Base-by-base conservation (phyloP, 306 rosid species). In the Sophora flavescens region DNA sequence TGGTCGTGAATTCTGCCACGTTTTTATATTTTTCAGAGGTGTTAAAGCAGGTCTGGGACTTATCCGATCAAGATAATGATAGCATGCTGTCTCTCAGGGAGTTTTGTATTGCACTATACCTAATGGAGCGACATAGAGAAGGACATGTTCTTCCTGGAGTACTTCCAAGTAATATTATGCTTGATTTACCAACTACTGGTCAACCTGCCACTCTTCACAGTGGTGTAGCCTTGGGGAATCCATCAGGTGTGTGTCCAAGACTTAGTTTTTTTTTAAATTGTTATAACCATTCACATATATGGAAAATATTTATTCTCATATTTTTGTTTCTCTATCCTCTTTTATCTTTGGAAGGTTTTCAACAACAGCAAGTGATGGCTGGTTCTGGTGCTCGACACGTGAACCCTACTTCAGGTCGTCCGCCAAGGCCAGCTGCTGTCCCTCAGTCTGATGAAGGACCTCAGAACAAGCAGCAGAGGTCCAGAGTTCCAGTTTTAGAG, bases 31-130 rank as follows among this genome's bases (percentile, higher is more conserved):
- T 87, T 81, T 50, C 97, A 96, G 99, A 93, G 91, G 86, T 96
- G 79, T 87, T 96, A 80, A 88, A 82, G 98, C 98, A 93, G 91
- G 97, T 96, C 66, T 96, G 99, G 99, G 99, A 96, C 84, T 84
- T 96, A 84, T 91, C 99, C 0, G 99, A 96, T 86, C 98, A 93
- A 80, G 99, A 96, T 89, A 93, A 91, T 64, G 99, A 96, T 87
- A 89, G 99, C 89, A 93, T 87, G 97, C 96, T 96, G 84, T 96
- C 99, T 83, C 90, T 88, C 76, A 86, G 91, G 89, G 99, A 96
- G 89, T 96, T 96, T 69, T 93, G 98, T 82, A 80, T 89, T 67
- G 98, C 99, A 62, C 74, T 96, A 72, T 93, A 93, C 89, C 79
- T 96, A 82, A 89, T 96, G 99, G 99, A 96, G 88, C 88, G 98